Evolutionary conservation across 2,329 filamentous ascomycete species (phyloP).

Genomic region (Huntiella moniliformis): DNA sequence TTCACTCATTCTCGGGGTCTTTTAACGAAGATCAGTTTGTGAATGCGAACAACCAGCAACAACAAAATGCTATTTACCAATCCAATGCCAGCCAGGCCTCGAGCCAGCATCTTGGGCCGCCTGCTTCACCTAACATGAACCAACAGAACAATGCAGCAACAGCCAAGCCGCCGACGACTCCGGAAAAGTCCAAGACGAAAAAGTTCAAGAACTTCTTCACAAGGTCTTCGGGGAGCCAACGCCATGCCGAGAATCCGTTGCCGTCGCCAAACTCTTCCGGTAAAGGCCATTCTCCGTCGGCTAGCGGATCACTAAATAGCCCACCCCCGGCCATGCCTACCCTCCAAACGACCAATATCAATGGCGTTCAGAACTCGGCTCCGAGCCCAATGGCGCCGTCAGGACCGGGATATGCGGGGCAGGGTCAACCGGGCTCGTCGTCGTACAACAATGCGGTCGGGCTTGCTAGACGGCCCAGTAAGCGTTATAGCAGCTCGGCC

Average conservation of each 20-base stretch:
- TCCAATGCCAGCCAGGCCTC: neutral
- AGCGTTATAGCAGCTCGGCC: slow-evolving; percentile 33
- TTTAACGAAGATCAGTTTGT: no score
- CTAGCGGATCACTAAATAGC: neutral
- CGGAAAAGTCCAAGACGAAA: slow-evolving; percentile 7
- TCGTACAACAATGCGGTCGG: slow-evolving; percentile 30
- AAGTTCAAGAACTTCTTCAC: slow-evolving; percentile 7
- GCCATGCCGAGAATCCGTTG: slow-evolving; percentile 7
- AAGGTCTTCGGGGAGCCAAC: slow-evolving; percentile 6
- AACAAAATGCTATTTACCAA: neutral
- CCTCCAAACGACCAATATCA: neutral
- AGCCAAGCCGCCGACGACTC: neutral
- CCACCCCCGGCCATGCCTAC: neutral
- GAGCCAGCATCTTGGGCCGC: neutral
- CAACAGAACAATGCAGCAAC: neutral
- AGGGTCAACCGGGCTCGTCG: neutral
- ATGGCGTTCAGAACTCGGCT: neutral
- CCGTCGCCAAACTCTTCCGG: neutral
- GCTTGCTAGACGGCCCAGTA: slow-evolving; percentile 36
- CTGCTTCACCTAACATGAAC: neutral
- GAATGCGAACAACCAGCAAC: neutral
- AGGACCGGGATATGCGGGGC: slow-evolving; percentile 10
- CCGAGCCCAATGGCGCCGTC: neutral
- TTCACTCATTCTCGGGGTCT: no score
- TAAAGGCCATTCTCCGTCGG: neutral